Conservation (phyloP, 176 grass and related monocot species). For the Rhynchospora pubera region DNA sequence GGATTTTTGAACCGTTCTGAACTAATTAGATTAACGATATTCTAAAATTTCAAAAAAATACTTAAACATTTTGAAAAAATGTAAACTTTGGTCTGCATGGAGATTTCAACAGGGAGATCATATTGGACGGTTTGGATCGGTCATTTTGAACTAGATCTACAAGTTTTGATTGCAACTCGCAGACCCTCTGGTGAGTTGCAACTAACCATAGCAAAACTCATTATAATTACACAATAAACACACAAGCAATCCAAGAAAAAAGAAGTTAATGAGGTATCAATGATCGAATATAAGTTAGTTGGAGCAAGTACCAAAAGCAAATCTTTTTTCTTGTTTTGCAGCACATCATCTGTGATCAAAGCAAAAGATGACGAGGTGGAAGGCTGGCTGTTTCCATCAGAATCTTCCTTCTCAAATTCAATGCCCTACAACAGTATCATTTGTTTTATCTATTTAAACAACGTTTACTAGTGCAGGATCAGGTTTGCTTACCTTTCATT, state of each 20-base stretch:
- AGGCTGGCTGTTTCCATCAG: constrained; percentile 29
- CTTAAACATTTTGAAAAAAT: no score
- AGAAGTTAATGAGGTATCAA: not conserved
- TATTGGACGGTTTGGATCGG: no score
- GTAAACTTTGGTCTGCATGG: no score
- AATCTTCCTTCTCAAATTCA: constrained; percentile 32
- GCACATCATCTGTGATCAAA: constrained; percentile 51
- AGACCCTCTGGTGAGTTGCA: no score
- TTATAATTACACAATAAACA: not conserved
- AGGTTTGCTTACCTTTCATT: not conserved
- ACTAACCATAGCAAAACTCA: no score
- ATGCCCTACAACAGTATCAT: not conserved
- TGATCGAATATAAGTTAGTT: not conserved
- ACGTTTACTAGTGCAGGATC: not conserved
- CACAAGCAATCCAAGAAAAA: not conserved
- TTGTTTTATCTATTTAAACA: constrained; percentile 13
- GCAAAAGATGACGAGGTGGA: constrained; percentile 41
- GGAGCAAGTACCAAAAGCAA: constrained; percentile 58
- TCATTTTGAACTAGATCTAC: no score
- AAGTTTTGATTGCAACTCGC: no score
- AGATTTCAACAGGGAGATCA: no score
- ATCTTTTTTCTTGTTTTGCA: constrained; percentile 64
- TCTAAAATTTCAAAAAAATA: no score
- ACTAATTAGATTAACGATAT: no score
- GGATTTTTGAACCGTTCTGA: no score